Conservation (phyloP, 805 yeast genomes). For the Myxozyma udenii region DNA sequence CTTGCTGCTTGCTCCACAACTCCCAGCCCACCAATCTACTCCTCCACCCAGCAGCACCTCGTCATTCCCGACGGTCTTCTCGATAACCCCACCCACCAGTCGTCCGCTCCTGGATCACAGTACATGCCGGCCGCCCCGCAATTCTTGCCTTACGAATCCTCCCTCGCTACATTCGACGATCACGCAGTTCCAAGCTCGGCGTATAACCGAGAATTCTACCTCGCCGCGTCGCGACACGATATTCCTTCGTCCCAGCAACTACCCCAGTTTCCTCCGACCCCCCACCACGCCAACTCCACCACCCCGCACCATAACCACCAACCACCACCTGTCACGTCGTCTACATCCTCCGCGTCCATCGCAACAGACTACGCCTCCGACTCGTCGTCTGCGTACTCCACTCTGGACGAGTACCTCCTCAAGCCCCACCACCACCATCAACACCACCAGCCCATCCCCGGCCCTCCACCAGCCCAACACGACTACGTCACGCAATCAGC, state of each 20-base stretch:
- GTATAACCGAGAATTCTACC: conserved; percentile 5
- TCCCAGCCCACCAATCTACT: neutral
- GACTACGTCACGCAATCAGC: too few species aligned
- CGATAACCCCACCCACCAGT: neutral
- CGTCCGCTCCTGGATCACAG: too few species aligned
- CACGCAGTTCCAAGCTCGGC: conserved; percentile 1
- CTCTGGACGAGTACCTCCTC: neutral
- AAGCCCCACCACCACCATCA: neutral
- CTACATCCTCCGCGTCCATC: neutral
- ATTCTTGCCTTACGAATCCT: neutral
- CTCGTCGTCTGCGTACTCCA: neutral
- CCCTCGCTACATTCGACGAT: neutral
- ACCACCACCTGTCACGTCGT: conserved; percentile 2
- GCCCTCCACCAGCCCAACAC: neutral
- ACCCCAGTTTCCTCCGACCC: neutral
- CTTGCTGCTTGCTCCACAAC: neutral
- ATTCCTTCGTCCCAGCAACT: neutral
- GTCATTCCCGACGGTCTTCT: neutral
- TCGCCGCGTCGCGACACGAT: conserved; percentile 4
- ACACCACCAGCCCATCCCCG: neutral
- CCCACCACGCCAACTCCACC: too few species aligned
- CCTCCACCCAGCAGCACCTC: neutral
- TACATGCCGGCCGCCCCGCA: too few species aligned
- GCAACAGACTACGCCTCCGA: conserved; percentile 5
- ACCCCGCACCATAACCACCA: neutral